Base-by-base conservation (phyloP, 441 rosid genomes). In the Metrosideros polymorpha region DNA sequence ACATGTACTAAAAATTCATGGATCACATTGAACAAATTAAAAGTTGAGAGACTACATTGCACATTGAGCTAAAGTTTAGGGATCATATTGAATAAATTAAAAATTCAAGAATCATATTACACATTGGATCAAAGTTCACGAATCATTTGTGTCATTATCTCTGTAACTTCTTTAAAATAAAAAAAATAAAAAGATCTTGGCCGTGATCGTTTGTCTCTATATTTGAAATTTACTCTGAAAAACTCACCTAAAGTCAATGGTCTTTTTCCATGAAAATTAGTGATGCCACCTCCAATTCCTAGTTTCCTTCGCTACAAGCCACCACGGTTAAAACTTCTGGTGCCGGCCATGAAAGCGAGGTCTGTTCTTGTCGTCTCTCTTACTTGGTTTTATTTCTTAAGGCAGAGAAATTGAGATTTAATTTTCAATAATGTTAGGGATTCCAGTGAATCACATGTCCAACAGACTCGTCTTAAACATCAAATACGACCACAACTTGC, bases 401-500 rank as follows among this genome's bases (percentile, higher is more conserved):
- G 45, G 43, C 45, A 35, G 77, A 66, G 77, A 32, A 35, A 66
- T 66, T 35, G 7, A 2, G 77, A 66, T 32, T 66, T 19, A 32
- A 66, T 24, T 19, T 35, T 14, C 7, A 35, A 35, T 35, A 19
- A 35, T 6, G 3, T 35, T 35, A 35, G 14, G 27, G 13, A 66
- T 9, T 32, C 77, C 2, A 66, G 2, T 9, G 22, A 12, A 5
- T 35, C 27, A 22, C 14, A 35, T 3, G 27, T 35, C 42, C 1
- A 18, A 19, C 1, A 9, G 77, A 32, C 27, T 2, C 27, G 14
- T 24, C 1, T 9, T 22, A 2, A 12, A 19, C 6, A 27, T 1
- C 0, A 2, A 12, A 22, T 63, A 19, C 1, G 0, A 35, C 4
- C n/a, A 9, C 0, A 4, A 3, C 3, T 27, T 10, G 4, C 12